Evolutionary conservation across 129 eudicot genomes (phyloP).

Genomic region (Escallonia rubra): DNA sequence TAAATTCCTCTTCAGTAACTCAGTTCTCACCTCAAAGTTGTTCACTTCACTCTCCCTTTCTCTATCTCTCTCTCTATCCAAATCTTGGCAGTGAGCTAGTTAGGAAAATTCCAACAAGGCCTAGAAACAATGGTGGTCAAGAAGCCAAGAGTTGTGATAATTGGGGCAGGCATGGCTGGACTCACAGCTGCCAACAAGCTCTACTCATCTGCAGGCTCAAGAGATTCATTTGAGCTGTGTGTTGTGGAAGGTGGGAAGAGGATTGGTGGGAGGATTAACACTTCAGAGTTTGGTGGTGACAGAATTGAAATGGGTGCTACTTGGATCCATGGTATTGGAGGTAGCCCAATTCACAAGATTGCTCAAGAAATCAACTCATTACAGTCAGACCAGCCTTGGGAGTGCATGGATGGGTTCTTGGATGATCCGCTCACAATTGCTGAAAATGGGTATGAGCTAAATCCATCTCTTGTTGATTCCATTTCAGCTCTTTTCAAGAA

Average conservation of each 20-base stretch:
- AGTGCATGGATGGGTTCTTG: conserved; percentile 74
- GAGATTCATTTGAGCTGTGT: conserved; percentile 47
- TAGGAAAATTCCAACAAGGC: background rate
- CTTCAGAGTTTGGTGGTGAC: conserved; percentile 82
- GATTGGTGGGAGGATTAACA: conserved; percentile 81
- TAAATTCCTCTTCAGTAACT: conserved; percentile 10
- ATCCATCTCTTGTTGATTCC: conserved; percentile 52
- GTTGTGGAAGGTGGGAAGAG: conserved; percentile 84
- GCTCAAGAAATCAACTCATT: conserved; percentile 58
- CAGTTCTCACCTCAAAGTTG: background rate
- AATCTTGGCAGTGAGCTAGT: conserved; percentile 11
- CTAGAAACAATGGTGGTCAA: conserved; percentile 50
- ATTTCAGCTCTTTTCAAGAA: conserved; percentile 43
- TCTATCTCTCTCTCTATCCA: background rate
- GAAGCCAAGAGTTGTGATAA: conserved; percentile 75
- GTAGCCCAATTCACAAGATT: conserved; percentile 73
- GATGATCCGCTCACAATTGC: conserved; percentile 57
- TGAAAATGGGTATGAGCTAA: conserved; percentile 56
- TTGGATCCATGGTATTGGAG: conserved; percentile 92
- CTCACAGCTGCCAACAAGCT: conserved; percentile 88
- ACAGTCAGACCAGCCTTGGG: conserved; percentile 71
- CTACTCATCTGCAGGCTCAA: conserved; percentile 31
- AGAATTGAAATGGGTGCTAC: conserved; percentile 90
- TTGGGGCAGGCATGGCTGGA: conserved; percentile 96
- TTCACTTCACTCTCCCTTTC: background rate